Conservation (phyloP, 1,284 basidiomycete genomes). For the Austroboletus niveus region DNA sequence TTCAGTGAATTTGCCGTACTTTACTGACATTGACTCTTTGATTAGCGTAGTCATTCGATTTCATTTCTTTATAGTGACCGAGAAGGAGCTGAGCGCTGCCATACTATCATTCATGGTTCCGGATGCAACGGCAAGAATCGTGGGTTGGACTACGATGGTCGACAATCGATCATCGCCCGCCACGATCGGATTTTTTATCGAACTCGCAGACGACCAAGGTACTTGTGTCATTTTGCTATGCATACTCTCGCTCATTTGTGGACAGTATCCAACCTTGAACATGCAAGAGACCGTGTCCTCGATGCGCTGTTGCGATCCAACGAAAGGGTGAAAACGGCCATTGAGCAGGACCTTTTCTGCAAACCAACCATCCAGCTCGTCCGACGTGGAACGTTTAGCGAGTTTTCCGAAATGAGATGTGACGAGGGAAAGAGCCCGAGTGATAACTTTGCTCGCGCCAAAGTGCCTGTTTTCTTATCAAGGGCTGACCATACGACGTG, state of each 20-base stretch:
- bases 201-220: conserved; percentile 6
- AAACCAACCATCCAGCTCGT: not conserved
- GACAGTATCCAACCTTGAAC: not conserved
- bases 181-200: conserved; percentile 23
- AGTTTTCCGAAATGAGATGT: not conserved
- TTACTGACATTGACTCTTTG: no score
- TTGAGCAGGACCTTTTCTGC: not conserved
- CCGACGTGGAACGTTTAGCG: not conserved
- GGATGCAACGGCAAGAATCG: not conserved
- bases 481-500: no score
- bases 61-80: conserved; percentile 9
- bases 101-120: not conserved
- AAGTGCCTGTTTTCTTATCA: no score
- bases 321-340: not conserved
- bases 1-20: not conserved
- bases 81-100: conserved; percentile 12
- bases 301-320: not conserved
- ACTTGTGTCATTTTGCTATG: not conserved
- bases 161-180: conserved; percentile 13
- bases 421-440: no score
- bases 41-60: conserved; percentile 13
- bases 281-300: not conserved
- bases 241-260: not conserved
- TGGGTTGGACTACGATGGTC: conserved; percentile 20
- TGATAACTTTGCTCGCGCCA: no score